Percentiles rank a stretch among this genome's conserved stretches.
Evolutionary conservation across 2,329 filamentous ascomycete species (phyloP).

Genomic region (Colletotrichum cuscutae): DNA sequence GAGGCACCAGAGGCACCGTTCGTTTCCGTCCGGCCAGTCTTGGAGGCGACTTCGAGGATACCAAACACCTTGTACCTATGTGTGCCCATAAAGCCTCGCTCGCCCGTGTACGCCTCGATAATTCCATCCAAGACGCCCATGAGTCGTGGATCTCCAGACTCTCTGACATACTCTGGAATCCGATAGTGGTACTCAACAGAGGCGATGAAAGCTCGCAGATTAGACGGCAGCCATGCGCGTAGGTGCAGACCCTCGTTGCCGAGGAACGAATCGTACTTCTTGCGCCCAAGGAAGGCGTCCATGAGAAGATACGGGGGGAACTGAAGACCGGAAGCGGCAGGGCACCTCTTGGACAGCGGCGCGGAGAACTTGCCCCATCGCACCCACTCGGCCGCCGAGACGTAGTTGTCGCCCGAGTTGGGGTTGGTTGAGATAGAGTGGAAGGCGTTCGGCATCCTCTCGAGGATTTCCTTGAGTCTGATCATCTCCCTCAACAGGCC

Average conservation of each 20-base stretch:
- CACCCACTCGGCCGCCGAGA: constrained; percentile 59
- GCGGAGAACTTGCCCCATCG: constrained; percentile 62
- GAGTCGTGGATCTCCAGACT: constrained; percentile 59
- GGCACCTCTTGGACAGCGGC: constrained; percentile 60
- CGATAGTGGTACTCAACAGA: constrained; percentile 65
- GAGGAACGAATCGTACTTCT: constrained; percentile 62
- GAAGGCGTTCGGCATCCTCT: constrained; percentile 64
- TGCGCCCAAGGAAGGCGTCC: constrained; percentile 64
- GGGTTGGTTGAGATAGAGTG: constrained; percentile 65
- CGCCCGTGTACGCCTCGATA: constrained; percentile 64
- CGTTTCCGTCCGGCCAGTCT: constrained; percentile 62
- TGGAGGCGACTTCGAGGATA: constrained; percentile 63
- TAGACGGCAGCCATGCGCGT: constrained; percentile 63
- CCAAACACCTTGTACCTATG: constrained; percentile 69
- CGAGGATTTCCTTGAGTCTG: constrained; percentile 62
- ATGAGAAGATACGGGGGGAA: constrained; percentile 64
- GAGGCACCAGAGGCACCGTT: constrained; percentile 60
- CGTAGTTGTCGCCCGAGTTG: constrained; percentile 61
- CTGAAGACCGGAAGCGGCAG: constrained; percentile 61
- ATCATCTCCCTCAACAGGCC: constrained; percentile 61
- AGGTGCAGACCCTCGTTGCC: constrained; percentile 63
- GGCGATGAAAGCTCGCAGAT: constrained; percentile 64
- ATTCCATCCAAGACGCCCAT: constrained; percentile 65
- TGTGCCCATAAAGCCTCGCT: constrained; percentile 65
- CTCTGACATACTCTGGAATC: constrained; percentile 62